Percentiles rank a stretch among this genome's conserved stretches.
Conservation (phyloP, 2,329 filamentous ascomycete species). For the Cladobotryum mycophilum region DNA sequence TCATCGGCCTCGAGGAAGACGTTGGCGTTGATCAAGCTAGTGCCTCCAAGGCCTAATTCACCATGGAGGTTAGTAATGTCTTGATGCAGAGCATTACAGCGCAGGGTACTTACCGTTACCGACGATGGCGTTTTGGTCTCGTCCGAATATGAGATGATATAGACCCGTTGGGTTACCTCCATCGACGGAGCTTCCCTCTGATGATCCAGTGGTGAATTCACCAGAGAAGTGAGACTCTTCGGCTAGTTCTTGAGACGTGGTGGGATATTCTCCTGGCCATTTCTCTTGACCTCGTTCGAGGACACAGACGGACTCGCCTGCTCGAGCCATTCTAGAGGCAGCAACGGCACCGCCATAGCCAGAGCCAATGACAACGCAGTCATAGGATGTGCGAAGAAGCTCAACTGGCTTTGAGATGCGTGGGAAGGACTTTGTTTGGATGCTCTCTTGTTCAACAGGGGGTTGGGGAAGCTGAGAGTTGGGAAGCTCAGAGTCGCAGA, state of each 20-base stretch:
- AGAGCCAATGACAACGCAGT: slow-evolving; percentile 61
- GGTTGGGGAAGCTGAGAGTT: background rate
- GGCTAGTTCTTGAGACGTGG: slow-evolving; percentile 37
- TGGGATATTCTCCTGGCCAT: slow-evolving; percentile 62
- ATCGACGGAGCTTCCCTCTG: slow-evolving; percentile 29
- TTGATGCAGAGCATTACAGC: background rate
- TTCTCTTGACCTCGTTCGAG: slow-evolving; percentile 59
- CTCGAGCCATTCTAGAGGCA: slow-evolving; percentile 56
- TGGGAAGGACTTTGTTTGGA: slow-evolving; percentile 34
- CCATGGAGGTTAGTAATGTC: slow-evolving; percentile 22
- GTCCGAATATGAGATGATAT: slow-evolving; percentile 57
- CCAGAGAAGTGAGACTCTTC: slow-evolving; percentile 53
- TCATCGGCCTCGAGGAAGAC: slow-evolving; percentile 57
- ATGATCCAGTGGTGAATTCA: slow-evolving; percentile 38
- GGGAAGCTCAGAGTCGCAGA: no score
- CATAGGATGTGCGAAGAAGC: slow-evolving; percentile 51
- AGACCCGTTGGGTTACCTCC: slow-evolving; percentile 52
- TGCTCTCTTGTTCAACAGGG: background rate
- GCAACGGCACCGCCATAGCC: slow-evolving; percentile 64
- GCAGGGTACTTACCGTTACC: slow-evolving; percentile 42
- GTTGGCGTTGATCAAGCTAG: slow-evolving; percentile 61
- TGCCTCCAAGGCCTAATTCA: slow-evolving; percentile 49
- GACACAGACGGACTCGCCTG: slow-evolving; percentile 52
- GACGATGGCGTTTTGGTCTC: slow-evolving; percentile 58
- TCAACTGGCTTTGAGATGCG: slow-evolving; percentile 52